These are phyloP conservation scores for Talaromyces marneffei DNA, from an alignment of 2,329 filamentous ascomycete genomes.

Conservation along the genomic window DNA sequence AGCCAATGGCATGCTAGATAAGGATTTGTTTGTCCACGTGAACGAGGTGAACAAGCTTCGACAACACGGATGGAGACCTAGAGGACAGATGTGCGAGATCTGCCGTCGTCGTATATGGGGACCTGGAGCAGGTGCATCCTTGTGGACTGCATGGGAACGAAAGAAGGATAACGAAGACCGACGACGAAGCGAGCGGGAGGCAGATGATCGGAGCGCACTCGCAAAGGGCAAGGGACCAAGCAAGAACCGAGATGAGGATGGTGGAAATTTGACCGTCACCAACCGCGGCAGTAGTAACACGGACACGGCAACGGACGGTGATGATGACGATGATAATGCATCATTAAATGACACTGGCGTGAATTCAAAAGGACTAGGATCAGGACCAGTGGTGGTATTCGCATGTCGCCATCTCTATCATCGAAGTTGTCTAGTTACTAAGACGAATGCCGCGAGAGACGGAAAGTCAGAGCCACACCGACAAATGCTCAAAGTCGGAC, in stretches of 20 bases:
- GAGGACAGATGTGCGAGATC: constrained; percentile 79
- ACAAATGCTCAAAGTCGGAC: not conserved
- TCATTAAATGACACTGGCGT: not conserved
- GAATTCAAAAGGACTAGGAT: not conserved
- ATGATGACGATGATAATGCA: not conserved
- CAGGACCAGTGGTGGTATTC: constrained; percentile 40
- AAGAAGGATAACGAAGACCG: constrained; percentile 37
- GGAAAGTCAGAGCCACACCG: not conserved
- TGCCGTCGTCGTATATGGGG: constrained; percentile 84
- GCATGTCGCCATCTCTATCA: constrained; percentile 47
- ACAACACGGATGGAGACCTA: constrained; percentile 81
- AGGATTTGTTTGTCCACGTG: constrained; percentile 82
- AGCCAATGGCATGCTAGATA: constrained; percentile 79
- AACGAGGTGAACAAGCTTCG: constrained; percentile 66
- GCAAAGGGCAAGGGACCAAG: constrained; percentile 37
- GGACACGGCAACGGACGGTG: not conserved
- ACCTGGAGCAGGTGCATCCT: constrained; percentile 67
- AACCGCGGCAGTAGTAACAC: constrained; percentile 10
- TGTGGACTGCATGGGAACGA: constrained; percentile 79
- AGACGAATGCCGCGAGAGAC: constrained; percentile 13
- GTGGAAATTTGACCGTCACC: constrained; percentile 8
- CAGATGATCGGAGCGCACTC: constrained; percentile 24
- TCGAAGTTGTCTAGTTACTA: constrained; percentile 37
- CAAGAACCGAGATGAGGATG: constrained; percentile 13
- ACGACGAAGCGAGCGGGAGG: constrained; percentile 24